Base-by-base conservation (phyloP, 805 yeast genomes). In the Candida dajiaensis region DNA sequence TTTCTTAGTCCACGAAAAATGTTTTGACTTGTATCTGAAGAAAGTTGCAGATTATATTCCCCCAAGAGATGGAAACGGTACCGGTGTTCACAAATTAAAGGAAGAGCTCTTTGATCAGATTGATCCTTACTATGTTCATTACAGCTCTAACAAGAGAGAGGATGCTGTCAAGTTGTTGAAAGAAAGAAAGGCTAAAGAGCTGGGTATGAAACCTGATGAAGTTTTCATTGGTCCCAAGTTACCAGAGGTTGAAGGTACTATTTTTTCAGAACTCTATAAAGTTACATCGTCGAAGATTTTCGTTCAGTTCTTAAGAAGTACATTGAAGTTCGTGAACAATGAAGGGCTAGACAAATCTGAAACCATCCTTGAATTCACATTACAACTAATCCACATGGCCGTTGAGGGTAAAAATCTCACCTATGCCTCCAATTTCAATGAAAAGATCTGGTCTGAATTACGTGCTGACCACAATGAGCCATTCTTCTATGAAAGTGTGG, bases 111-210 rank as follows among this genome's bases (percentile, higher is more conserved):
- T 66, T 46, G 70, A 68, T 2, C 67, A 73, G 23, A 76, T 90
- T 38, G 94, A 92, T 61, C 96, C 97, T 0, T 90, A 79, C 58
- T 92, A 83, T 59, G 73, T 86, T 48, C 89, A 89, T 55, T 85
- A 84, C 55, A 71, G 85, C 0, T 68, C 92, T 0, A 89, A 89
- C 54, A 81, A 80, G 44, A 77, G 92, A 45, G 97, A 89, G 46
- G 97, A 89, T 49, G 92, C 95, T 7, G 83, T 85, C 46, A 75
- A 73, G 40, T 66, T 80, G 5, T 66, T 86, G 26, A 81, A 82
- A 54, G 77, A 75, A 29, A 61, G 75, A 23, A 62, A 74, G 37
- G 71, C 76, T 10, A 67, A 71, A 46, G 58, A 66, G 22, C 64
- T 63, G 1, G 63, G 70, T 0, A 59, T 69, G 4, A 66, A 72